Conservation (phyloP, 208 protist species). For the Porcisia hertigi region DNA sequence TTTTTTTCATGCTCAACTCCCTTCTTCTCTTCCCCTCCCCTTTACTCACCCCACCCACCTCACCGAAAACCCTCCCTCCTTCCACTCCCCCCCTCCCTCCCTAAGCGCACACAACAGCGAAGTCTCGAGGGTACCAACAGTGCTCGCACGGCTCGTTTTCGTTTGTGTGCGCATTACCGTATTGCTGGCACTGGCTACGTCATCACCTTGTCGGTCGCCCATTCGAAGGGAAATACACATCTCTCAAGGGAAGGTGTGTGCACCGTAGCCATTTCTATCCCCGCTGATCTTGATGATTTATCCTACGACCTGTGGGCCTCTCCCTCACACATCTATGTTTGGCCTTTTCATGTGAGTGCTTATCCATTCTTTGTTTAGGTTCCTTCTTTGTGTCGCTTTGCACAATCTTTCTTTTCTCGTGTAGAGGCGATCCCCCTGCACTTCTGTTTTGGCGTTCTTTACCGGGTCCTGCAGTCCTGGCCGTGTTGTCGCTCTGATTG, state of each 20-base stretch:
- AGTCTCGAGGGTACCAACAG: background rate
- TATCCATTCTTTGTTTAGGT: background rate
- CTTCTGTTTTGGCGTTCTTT: constrained; percentile 6
- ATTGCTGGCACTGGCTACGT: background rate
- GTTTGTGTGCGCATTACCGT: constrained; percentile 3
- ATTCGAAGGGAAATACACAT: background rate
- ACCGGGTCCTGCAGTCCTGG: background rate
- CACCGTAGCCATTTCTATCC: background rate
- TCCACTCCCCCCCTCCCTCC: background rate
- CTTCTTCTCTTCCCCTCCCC: background rate
- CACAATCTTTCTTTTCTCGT: background rate
- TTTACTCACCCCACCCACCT: constrained; percentile 3
- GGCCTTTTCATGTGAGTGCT: background rate
- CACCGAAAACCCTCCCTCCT: background rate
- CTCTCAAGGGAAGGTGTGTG: background rate
- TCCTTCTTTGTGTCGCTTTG: background rate
- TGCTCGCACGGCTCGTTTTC: background rate
- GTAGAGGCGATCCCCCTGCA: background rate
- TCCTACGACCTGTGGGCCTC: background rate
- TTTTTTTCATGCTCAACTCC: constrained; percentile 4
- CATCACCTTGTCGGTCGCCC: background rate
- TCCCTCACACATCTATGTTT: background rate
- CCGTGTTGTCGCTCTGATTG: constrained; percentile 3
- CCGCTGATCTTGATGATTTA: constrained; percentile 8
- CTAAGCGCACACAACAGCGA: background rate